phyloP scores from a whole-genome alignment of 2,329 filamentous ascomycete genomes.

The Beauveria medogensis region DNA sequence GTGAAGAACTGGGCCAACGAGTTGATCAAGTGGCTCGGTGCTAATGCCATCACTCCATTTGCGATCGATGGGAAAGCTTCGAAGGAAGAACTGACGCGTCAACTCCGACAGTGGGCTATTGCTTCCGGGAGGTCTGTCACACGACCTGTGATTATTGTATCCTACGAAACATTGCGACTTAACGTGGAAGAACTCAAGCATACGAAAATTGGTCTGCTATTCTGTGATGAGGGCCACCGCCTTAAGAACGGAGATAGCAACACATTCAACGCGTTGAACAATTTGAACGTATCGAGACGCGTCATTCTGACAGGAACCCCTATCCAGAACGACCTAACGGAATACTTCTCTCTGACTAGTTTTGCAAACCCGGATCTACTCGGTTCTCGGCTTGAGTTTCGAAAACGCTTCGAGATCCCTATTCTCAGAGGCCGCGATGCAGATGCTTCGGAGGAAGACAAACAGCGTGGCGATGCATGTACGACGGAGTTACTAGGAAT shows the following conservation, averaged over 20 bases:
- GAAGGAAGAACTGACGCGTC: slow-evolving; percentile 84
- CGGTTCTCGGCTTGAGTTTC: slow-evolving; percentile 81
- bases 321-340: slow-evolving; percentile 96
- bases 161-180: slow-evolving; percentile 88
- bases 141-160: slow-evolving; percentile 91
- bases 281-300: slow-evolving; percentile 78
- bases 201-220: slow-evolving; percentile 81
- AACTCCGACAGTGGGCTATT: slow-evolving; percentile 92
- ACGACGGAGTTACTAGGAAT: slow-evolving; percentile 70
- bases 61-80: slow-evolving; percentile 94
- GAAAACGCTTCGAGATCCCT: slow-evolving; percentile 87
- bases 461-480: slow-evolving; percentile 74
- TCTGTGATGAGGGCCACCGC: slow-evolving; percentile 95
- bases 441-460: slow-evolving; percentile 74
- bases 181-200: slow-evolving; percentile 87
- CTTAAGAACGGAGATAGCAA: slow-evolving; percentile 95
- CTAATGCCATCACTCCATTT: slow-evolving; percentile 85
- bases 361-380: slow-evolving; percentile 93
- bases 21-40: slow-evolving; percentile 89
- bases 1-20: slow-evolving; percentile 99
- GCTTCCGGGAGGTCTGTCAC: slow-evolving; percentile 83
- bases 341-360: slow-evolving; percentile 92
- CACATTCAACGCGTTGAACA: slow-evolving; percentile 86
- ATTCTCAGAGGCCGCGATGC: slow-evolving; percentile 90
- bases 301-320: slow-evolving; percentile 96